A percentile compares a stretch with the other conserved stretches of the same genome.
phyloP scores from a whole-genome alignment of 1,139 yeast genomes.

The Magnusiomyces magnusii region DNA sequence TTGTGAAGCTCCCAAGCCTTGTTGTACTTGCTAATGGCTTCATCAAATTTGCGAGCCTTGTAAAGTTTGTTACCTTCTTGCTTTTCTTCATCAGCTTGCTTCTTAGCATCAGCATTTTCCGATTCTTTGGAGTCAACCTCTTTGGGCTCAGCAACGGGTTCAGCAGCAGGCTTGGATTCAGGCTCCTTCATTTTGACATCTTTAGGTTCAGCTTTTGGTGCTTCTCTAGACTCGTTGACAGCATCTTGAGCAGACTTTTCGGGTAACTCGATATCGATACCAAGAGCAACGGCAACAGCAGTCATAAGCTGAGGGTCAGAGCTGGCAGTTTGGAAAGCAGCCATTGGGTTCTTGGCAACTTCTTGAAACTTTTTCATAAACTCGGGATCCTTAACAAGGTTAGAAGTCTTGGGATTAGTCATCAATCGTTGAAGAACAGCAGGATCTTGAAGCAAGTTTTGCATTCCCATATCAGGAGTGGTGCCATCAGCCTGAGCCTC shows the following conservation, averaged over 20 bases:
- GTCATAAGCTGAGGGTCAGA: slow-evolving; percentile 85
- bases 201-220: slow-evolving; percentile 26
- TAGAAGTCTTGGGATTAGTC: slow-evolving; percentile 80
- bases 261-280: slow-evolving; percentile 43
- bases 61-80: slow-evolving; percentile 81
- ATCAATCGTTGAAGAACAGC: slow-evolving; percentile 65
- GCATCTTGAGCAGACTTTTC: slow-evolving; percentile 28
- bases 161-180: slow-evolving; percentile 34
- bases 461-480: slow-evolving; percentile 68
- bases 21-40: slow-evolving; percentile 79
- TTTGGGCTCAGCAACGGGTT: slow-evolving; percentile 17
- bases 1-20: slow-evolving; percentile 76
- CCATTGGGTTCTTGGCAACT: slow-evolving; percentile 67
- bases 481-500: slow-evolving; percentile 37
- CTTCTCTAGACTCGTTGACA: slow-evolving; percentile 19
- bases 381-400: slow-evolving; percentile 78
- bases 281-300: slow-evolving; percentile 79
- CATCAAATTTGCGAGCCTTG: slow-evolving; percentile 84
- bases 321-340: slow-evolving; percentile 49
- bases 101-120: slow-evolving; percentile 55
- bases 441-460: slow-evolving; percentile 75
- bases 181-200: slow-evolving; percentile 27
- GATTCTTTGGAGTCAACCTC: slow-evolving; percentile 25
- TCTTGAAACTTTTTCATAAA: slow-evolving; percentile 64
- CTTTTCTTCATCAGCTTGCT: slow-evolving; percentile 73